Conservation (phyloP, 192 early-diverging fungal species). For the Spinellus fusiger region DNA sequence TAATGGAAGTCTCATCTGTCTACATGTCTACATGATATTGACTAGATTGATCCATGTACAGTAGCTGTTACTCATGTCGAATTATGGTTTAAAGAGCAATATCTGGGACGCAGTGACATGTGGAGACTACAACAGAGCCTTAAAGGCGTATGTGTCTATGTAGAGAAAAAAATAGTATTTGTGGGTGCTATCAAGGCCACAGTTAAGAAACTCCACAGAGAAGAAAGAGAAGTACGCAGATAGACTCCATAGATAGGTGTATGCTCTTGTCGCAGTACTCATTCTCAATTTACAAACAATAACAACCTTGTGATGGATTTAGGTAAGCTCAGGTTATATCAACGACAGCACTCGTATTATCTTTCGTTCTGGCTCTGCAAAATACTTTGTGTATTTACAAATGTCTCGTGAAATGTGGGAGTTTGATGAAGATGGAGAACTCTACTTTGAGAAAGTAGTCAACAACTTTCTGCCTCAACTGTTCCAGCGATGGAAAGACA, state of each 20-base stretch:
- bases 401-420: constrained; percentile 98
- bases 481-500: constrained; percentile 78
- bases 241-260: background rate
- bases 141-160: constrained; percentile 64
- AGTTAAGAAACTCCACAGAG: constrained; percentile 73
- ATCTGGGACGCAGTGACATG: constrained; percentile 90
- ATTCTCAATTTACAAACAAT: too few species aligned
- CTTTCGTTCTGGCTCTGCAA: constrained; percentile 90
- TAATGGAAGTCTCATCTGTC: too few species aligned
- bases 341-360: constrained; percentile 75
- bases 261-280: too few species aligned
- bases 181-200: constrained; percentile 68
- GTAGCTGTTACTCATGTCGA: constrained; percentile 81
- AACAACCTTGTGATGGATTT: background rate
- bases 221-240: constrained; percentile 46
- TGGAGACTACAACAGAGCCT: constrained; percentile 77
- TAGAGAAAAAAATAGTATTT: constrained; percentile 67
- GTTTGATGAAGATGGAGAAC: constrained; percentile 94
- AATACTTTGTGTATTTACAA: constrained; percentile 93
- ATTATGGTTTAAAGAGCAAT: constrained; percentile 84
- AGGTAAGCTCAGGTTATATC: constrained; percentile 76
- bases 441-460: constrained; percentile 91
- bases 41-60: constrained; percentile 56
- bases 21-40: background rate
- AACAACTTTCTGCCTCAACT: constrained; percentile 85